Evolutionary conservation across 805 yeast species (phyloP).

Genomic region (Saturnispora saitoi): DNA sequence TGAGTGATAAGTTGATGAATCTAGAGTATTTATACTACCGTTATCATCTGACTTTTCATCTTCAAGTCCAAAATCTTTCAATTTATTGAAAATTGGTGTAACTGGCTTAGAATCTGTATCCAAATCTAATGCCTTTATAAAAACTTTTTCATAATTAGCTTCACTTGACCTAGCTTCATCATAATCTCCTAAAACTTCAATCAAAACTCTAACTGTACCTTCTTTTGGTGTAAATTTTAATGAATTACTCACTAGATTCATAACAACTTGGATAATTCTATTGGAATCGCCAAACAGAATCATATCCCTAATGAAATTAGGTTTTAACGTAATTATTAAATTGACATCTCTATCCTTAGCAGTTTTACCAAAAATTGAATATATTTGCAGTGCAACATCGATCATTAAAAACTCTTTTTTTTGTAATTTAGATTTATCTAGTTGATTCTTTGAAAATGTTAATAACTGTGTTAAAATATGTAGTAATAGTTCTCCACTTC

Average conservation of each 20-base stretch:
- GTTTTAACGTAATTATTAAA: conserved; percentile 52
- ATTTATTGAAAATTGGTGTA: conserved; percentile 2
- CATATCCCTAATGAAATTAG: conserved; percentile 51
- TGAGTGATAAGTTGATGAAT: conserved; percentile 31
- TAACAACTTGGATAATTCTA: conserved; percentile 81
- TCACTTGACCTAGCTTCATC: conserved; percentile 43
- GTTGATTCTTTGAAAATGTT: conserved; percentile 86
- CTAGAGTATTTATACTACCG: conserved; percentile 23
- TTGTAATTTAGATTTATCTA: conserved; percentile 76
- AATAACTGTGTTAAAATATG: conserved; percentile 86
- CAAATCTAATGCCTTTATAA: conserved; percentile 25
- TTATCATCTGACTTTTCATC: conserved; percentile 2
- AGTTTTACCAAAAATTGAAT: conserved; percentile 74
- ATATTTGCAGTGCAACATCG: conserved; percentile 78
- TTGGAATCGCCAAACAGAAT: conserved; percentile 81
- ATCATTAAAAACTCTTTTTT: conserved; percentile 68
- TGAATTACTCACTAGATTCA: conserved; percentile 87
- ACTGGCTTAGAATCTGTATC: conserved; percentile 12
- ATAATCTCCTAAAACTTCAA: conserved; percentile 62
- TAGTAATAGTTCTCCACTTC: conserved; percentile 83
- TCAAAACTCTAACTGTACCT: conserved; percentile 63
- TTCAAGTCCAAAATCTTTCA: background rate
- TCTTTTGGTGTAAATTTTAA: conserved; percentile 88
- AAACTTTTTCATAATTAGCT: conserved; percentile 38
- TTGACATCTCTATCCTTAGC: conserved; percentile 72